Evolutionary conservation across 331 rosid species (phyloP), one percentile per base, ranked within the genome.

Genomic region (Telfairia occidentalis): DNA sequence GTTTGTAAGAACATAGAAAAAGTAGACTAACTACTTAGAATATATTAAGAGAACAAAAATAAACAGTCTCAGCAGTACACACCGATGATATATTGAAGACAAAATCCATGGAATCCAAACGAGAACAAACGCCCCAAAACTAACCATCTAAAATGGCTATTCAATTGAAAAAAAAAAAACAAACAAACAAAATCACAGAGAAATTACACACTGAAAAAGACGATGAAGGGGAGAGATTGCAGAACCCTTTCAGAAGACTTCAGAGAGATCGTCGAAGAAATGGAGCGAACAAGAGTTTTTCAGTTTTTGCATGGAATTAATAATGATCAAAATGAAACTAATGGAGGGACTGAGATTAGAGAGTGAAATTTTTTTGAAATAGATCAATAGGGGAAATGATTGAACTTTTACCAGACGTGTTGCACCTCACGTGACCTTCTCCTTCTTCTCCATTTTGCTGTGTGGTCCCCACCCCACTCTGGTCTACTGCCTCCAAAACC

Each of bases 371-470:
- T 15, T 42, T 28, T 1, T 37, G n/a, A 18, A 45, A 34, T 35
- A 8, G 16, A 64, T n/a, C n/a, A n/a, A n/a, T n/a, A 53, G 48
- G 12, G 40, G 72, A 21, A 64, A 35, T 40, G 45, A 61, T 34
- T 65, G 70, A 30, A 54, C n/a, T 42, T 30, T 69, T 69, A 69
- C 46, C 57, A 12, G 77, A 78, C 77, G 76, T 70, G 73, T 48
- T 78, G 81, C 42, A 34, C 18, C 77, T 78, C 81, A 78, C 81
- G 81, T 78, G 81, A 78, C 71, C 49, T 77, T 40, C 60, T 30
- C 46, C 13, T 21, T 49, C 28, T 48, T 48, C n/a, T 24, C 54
- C 12, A 16, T 15, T 5, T 45, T 67, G 2, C 70, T 32, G 71
- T 63, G 71, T 63, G 71, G 71, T 63, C 71, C 71, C 71, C 13